A percentile compares a stretch with the other conserved stretches of the same genome.
These are phyloP conservation scores for Colletotrichum lini DNA, from an alignment of 2,329 filamentous ascomycete genomes.

Conservation along the genomic window DNA sequence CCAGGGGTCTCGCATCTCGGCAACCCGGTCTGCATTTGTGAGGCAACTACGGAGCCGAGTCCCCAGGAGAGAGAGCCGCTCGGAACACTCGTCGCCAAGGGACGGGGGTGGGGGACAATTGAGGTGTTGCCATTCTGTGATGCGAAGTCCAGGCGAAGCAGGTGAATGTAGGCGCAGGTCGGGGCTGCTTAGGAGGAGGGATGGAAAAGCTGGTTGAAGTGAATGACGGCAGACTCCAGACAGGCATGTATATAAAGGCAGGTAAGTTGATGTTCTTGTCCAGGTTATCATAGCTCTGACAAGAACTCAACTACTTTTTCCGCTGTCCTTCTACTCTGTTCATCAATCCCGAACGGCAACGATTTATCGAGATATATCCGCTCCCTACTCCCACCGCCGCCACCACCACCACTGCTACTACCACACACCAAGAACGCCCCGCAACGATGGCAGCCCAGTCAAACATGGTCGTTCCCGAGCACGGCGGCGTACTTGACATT, in stretches of 20 bases:
- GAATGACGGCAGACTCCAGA: neutral
- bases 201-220: neutral
- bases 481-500: slow-evolving; percentile 56
- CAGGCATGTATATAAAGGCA: neutral
- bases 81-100: neutral
- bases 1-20: neutral
- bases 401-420: neutral
- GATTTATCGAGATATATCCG: neutral
- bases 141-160: neutral
- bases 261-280: neutral
- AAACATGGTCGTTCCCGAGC: slow-evolving; percentile 39
- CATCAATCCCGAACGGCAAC: neutral
- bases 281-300: too few relatives aligned
- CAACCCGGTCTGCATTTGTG: neutral
- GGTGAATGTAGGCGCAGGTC: neutral
- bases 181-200: neutral
- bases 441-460: neutral
- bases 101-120: neutral
- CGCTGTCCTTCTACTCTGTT: neutral
- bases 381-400: too few relatives aligned
- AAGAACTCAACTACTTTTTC: neutral
- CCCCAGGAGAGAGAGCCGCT: neutral
- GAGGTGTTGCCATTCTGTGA: neutral
- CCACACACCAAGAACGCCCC: neutral
- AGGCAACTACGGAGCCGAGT: neutral